Evolutionary conservation across 2,329 filamentous ascomycete genomes (phyloP), one percentile per base, ranked within the genome.

Genomic region (Fusarium annulatum): DNA sequence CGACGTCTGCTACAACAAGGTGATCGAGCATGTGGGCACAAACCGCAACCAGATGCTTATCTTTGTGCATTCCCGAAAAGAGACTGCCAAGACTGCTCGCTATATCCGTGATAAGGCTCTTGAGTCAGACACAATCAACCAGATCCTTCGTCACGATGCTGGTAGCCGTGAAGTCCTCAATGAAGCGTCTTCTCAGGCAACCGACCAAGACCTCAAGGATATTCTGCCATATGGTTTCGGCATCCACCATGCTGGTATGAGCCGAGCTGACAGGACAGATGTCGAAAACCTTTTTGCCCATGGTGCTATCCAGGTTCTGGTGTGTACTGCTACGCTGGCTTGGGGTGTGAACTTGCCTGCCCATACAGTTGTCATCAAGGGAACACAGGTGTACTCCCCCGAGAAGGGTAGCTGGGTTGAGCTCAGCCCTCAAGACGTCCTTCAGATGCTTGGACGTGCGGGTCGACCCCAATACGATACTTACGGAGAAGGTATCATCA

Each of bases 371-470:
- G 96, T 99, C 80, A 99, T 99, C 86, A 99, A 99, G 84, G 96
- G 96, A 62, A 99, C 96, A 2, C 95, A 97, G 80, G 93, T 99
- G 26, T 99, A 99, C 84, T 98, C 96, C 1, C 96, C 96, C 1
- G 96, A 99, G 81, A 98, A 98, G 85, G 96, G 96, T 85, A 96
- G 94, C 82, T 99, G 96, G 96, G 95, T 99, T 26, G 97, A 99
- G 81, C 85, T 99, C 61, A 98, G 95, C 79, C 96, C 96, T 18
- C 96, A 99, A 81, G 96, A 99, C 84, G 96, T 99, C 41, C 87
- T 99, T 57, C 96, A 99, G 82, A 99, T 99, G 97, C 91, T 99
- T 78, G 96, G 96, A 79, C 95, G 96, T 88, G 97, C 96, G 61
- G 96, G 96, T 81, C 91, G 96, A 75, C 96, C 96, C 34, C 97